phyloP scores from a whole-genome alignment of 805 yeast species.

The Yamadazyma takamatsuzukensis region DNA sequence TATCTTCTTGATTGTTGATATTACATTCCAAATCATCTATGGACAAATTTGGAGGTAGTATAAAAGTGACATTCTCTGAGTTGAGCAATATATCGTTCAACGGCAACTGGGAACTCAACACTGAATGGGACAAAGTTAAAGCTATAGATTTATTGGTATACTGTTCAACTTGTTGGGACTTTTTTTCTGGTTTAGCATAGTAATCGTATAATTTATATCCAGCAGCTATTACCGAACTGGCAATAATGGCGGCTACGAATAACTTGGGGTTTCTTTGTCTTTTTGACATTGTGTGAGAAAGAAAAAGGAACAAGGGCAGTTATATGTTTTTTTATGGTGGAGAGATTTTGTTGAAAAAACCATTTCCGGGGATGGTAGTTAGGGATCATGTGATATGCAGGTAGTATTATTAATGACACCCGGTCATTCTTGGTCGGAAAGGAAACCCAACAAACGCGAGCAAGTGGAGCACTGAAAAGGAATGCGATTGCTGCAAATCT shows the following conservation, averaged over 20 bases:
- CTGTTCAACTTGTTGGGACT: constrained; percentile 7
- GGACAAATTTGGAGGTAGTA: constrained; percentile 40
- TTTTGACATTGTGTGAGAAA: constrained; percentile 10
- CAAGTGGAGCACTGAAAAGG: too few species aligned
- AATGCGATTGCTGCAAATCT: too few species aligned
- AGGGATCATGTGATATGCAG: too few species aligned
- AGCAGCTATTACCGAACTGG: constrained; percentile 30
- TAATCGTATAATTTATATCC: constrained; percentile 30
- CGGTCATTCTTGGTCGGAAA: too few species aligned
- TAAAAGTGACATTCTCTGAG: constrained; percentile 39
- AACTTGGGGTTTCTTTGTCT: constrained; percentile 22
- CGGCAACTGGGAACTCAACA: constrained; percentile 34
- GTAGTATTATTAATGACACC: too few species aligned
- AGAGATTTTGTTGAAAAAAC: constrained; percentile 1
- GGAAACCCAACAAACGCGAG: too few species aligned
- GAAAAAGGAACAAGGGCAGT: too few species aligned
- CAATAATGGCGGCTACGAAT: constrained; percentile 32
- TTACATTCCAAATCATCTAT: constrained; percentile 32
- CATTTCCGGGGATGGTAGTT: too few species aligned
- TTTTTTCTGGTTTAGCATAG: constrained; percentile 6
- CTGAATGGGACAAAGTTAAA: constrained; percentile 39
- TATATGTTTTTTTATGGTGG: constrained; percentile 1
- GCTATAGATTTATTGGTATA: constrained; percentile 35
- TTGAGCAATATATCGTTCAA: constrained; percentile 35
- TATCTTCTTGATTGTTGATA: constrained; percentile 7